A percentile compares a stretch with the other conserved stretches of the same genome.
These are phyloP conservation scores for Hygrophoropsis aurantiaca DNA, from an alignment of 768 basidiomycete species.

Conservation along the genomic window DNA sequence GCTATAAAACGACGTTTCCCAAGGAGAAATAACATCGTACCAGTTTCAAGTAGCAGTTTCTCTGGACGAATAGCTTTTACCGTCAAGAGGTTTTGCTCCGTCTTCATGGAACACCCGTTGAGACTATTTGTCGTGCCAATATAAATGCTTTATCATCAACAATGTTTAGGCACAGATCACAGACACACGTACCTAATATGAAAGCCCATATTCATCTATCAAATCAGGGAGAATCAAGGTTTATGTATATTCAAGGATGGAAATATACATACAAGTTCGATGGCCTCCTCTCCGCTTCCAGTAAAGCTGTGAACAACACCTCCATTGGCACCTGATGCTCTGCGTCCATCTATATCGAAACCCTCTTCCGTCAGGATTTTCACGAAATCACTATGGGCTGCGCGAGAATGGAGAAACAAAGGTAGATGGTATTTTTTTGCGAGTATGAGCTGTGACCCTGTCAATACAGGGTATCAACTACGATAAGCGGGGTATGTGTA, in stretches of 20 bases:
- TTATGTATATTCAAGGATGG: neutral
- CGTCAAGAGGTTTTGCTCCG: constrained; percentile 57
- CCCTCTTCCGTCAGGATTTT: constrained; percentile 63
- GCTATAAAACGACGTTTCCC: neutral
- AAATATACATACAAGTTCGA: constrained; percentile 58
- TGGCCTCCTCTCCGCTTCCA: constrained; percentile 58
- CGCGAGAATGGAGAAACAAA: constrained; percentile 78
- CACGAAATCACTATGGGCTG: constrained; percentile 73
- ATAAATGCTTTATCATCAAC: no score
- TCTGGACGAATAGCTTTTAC: constrained; percentile 57
- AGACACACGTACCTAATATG: constrained; percentile 49
- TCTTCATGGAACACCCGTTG: constrained; percentile 81
- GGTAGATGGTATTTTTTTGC: constrained; percentile 74
- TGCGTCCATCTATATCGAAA: constrained; percentile 57
- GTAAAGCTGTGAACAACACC: constrained; percentile 88
- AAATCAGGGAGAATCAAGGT: neutral
- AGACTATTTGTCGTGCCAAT: constrained; percentile 36
- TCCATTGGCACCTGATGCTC: constrained; percentile 54
- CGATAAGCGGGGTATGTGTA: neutral
- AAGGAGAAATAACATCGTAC: constrained; percentile 31
- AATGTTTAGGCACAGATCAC: neutral
- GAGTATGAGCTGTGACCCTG: constrained; percentile 57
- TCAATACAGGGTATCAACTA: neutral
- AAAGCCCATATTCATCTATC: constrained; percentile 72
- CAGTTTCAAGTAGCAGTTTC: constrained; percentile 72